Evolutionary conservation across 2,329 filamentous ascomycete genomes (phyloP), one percentile per base, ranked within the genome.

Genomic region (Zasmidium citrigriseum): DNA sequence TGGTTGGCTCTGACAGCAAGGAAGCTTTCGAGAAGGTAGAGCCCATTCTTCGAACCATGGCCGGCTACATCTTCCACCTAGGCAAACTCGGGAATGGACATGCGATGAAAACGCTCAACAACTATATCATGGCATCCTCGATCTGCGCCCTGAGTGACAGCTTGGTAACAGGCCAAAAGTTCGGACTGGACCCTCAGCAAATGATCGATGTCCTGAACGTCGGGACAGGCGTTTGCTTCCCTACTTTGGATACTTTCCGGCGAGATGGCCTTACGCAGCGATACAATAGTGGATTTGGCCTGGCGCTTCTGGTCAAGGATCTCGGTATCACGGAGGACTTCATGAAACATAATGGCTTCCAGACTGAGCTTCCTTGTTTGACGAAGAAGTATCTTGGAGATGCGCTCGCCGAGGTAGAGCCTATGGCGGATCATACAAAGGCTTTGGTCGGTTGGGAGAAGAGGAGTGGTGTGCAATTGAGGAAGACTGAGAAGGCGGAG

Each of bases 151-250:
- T 73, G 3, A 65, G 63, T 49, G 71, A 72, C 50, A 67, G 67
- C 29, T 49, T 74, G 4, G 66, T 73, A 0, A 69, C 70, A 2
- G 73, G 72, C 1, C 70, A 73, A 53, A 74, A 74, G 54, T 72
- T 70, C 47, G 73, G 73, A 1, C 64, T 75, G 1, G 69, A 74
- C 54, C 73, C 72, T 10, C 68, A 73, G 46, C 69, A 67, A 22
- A 77, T 77, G 74, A 71, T 77, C 49, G 73, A 77, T 49, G 74
- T 74, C 3, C 65, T 77, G 51, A 77, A 77, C 55, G 73, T 77
- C 3, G 75, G 75, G 4, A 77, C 75, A 0, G 75, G 75, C 2
- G 68, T 73, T 2, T 73, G 70, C 54, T 77, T 76, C 53, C 74
- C 72, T 2, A 76, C 75, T 0, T 48, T 68, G 23, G 68, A 71